Base-by-base conservation (phyloP, 1,139 yeast genomes). In the Diutina ranongensis region DNA sequence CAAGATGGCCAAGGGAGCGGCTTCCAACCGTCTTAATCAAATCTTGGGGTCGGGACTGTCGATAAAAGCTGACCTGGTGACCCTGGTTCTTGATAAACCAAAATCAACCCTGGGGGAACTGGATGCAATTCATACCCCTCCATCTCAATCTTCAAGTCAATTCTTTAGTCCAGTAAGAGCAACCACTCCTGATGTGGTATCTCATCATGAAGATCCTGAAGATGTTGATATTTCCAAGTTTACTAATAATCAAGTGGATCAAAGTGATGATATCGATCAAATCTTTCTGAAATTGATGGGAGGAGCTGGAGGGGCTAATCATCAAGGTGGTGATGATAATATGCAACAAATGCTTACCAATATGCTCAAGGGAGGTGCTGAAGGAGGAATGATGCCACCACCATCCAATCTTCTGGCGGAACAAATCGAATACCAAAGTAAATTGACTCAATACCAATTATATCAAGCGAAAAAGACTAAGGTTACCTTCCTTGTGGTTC, bases 1-100 rank as follows among this genome's bases (percentile, higher is more conserved):
- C 52, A 82, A 80, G 59, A 72, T 83, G 69, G 67, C 71, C 46
- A 67, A 74, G 49, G 82, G 83, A 3, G 71, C 72, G 44, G 83
- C 80, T 20, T 57, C 75, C 2, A 68, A 69, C 16, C 66, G 92
- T 49, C 61, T 83, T 54, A 76, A 74, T 51, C 73, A 51, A 40
- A 71, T 71, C 28, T 59, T 70, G 49, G 45, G 62, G 13, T 49
- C 41, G 18, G 46, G 33, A n/a, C 50, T 27, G 22, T 54, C 57
- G n/a, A 18, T 22, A 2, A 48, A 44, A 32, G 19, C 45, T 15
- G 28, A 20, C 38, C 9, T 7, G 19, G 35, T 16, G n/a, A 28
- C 34, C 20, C 34, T 33, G 36, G 45, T 42, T n/a, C 31, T 42
- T 13, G 45, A 42, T 18, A 42, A 42, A n/a, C 45, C 45, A n/a